Evolutionary conservation across 2,329 filamentous ascomycete species (phyloP).

Genomic region (Pyrenophora seminiperda): DNA sequence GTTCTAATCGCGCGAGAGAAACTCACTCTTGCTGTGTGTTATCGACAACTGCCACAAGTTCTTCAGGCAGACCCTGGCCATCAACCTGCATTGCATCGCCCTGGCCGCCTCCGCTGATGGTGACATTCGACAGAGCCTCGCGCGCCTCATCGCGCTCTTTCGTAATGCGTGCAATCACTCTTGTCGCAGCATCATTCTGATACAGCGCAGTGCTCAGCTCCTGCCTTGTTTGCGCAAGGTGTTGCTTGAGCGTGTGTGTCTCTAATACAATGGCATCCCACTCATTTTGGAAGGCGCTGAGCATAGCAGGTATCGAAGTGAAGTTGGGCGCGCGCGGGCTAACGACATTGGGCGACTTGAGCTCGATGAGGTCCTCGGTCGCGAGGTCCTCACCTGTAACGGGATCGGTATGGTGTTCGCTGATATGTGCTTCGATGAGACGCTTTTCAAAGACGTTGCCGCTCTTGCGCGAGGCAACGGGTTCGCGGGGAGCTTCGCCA

Average conservation of each 20-base stretch:
- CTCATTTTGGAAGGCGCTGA: conserved; percentile 95
- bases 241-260: conserved; percentile 87
- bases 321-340: conserved; percentile 89
- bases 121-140: conserved; percentile 84
- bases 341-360: conserved; percentile 82
- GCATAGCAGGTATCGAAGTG: conserved; percentile 92
- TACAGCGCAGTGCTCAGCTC: conserved; percentile 94
- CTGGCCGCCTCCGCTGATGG: conserved; percentile 64
- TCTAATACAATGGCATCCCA: conserved; percentile 95
- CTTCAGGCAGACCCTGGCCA: conserved; percentile 73
- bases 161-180: conserved; percentile 90
- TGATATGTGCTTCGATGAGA: conserved; percentile 91
- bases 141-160: conserved; percentile 91
- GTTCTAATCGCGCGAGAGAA: no score
- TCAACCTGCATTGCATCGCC: conserved; percentile 93
- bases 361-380: conserved; percentile 81
- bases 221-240: conserved; percentile 86
- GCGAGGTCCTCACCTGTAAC: conserved; percentile 84
- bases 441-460: conserved; percentile 94
- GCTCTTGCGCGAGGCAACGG: conserved; percentile 92
- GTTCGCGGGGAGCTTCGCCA: conserved; percentile 92
- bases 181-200: conserved; percentile 94
- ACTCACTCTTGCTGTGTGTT: conserved; percentile 78
- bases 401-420: conserved; percentile 90
- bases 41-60: conserved; percentile 74